Conservation (phyloP, 1,284 basidiomycete genomes). For the Microbotryum saponariae region DNA sequence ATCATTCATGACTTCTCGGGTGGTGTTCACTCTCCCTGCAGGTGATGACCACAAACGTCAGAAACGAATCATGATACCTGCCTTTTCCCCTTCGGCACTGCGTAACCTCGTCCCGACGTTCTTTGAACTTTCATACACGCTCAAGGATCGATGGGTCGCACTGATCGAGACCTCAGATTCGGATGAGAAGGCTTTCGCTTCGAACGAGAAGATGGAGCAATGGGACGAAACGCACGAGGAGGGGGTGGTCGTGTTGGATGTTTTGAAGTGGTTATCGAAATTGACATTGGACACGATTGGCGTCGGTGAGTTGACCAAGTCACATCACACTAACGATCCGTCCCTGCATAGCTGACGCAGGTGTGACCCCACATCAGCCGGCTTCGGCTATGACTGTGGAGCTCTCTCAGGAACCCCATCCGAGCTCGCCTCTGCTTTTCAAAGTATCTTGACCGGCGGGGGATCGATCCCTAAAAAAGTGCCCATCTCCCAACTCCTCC, state of each 20-base stretch:
- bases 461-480: background rate
- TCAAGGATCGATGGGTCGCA: conserved; percentile 19
- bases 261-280: conserved; percentile 32
- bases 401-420: conserved; percentile 33
- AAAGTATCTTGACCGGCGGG: conserved; percentile 12
- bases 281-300: conserved; percentile 40
- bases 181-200: conserved; percentile 20
- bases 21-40: background rate
- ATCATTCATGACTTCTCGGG: background rate
- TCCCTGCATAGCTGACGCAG: background rate
- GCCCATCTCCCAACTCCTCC: background rate
- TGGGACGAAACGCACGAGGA: background rate
- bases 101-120: conserved; percentile 56
- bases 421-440: conserved; percentile 35
- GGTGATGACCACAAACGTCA: conserved; percentile 36
- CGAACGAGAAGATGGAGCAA: conserved; percentile 21
- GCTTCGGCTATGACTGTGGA: conserved; percentile 32
- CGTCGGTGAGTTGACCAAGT: conserved; percentile 29
- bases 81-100: conserved; percentile 54
- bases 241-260: conserved; percentile 32
- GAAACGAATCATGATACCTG: conserved; percentile 43
- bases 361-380: conserved; percentile 2
- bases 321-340: background rate
- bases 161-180: conserved; percentile 1
- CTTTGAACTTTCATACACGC: conserved; percentile 53